Conservation (phyloP, 225 moss, liverwort and hornwort species). For the Thuidium tamariscinum region DNA sequence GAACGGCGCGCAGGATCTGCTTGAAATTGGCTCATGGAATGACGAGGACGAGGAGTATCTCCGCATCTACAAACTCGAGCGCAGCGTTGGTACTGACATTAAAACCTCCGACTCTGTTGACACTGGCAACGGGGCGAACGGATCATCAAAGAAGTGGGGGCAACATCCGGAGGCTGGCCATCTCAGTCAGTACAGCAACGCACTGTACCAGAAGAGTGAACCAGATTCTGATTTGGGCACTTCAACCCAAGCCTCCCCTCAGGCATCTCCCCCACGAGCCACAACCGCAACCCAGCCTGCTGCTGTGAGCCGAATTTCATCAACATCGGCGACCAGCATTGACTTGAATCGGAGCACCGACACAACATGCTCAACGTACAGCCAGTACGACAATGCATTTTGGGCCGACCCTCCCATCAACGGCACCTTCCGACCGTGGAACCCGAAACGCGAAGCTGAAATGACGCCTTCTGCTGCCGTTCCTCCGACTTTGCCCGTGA, state of each 20-base stretch:
- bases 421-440: constrained; percentile 14
- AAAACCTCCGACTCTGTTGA: neutral
- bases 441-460: constrained; percentile 27
- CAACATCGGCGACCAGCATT: constrained; percentile 42
- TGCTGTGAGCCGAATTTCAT: constrained; percentile 15
- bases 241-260: constrained; percentile 18
- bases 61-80: constrained; percentile 15
- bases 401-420: constrained; percentile 22
- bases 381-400: constrained; percentile 36
- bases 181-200: constrained; percentile 5
- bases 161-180: neutral
- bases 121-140: neutral
- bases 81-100: neutral
- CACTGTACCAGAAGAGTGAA: constrained; percentile 23
- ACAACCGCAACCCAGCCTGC: neutral
- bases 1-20: constrained; percentile 6
- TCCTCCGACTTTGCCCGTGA: neutral
- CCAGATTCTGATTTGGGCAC: constrained; percentile 14
- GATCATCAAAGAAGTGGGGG: constrained; percentile 5
- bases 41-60: constrained; percentile 38
- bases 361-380: constrained; percentile 34
- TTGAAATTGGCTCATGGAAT: constrained; percentile 29
- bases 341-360: constrained; percentile 47
- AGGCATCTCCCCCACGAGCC: constrained; percentile 9
- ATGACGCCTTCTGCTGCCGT: neutral